phyloP scores from a whole-genome alignment of 768 basidiomycete genomes.

The Leucosporidium creatinivorum region DNA sequence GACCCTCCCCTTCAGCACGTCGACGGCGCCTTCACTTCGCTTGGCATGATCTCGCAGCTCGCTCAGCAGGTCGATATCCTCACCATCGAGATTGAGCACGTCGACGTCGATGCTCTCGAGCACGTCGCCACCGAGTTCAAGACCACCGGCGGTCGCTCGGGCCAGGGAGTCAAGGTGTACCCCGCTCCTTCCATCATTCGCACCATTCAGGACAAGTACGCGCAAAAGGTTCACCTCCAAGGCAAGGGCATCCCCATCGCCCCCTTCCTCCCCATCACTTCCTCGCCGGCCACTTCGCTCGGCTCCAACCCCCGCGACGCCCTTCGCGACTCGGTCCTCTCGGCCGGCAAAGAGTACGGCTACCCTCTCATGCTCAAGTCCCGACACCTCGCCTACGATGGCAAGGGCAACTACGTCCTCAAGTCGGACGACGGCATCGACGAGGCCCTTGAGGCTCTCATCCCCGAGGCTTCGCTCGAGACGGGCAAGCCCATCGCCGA shows the following conservation, averaged over 20 bases:
- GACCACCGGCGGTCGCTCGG: constrained; percentile 31
- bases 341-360: constrained; percentile 51
- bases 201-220: constrained; percentile 71
- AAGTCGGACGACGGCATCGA: constrained; percentile 48
- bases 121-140: constrained; percentile 47
- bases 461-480: constrained; percentile 24
- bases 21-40: constrained; percentile 81
- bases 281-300: constrained; percentile 42
- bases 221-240: constrained; percentile 57
- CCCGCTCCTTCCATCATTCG: constrained; percentile 75
- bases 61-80: constrained; percentile 74
- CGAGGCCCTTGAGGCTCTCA: constrained; percentile 44
- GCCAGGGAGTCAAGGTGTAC: constrained; percentile 48
- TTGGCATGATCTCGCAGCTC: constrained; percentile 67
- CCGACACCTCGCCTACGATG: constrained; percentile 91
- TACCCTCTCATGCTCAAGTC: constrained; percentile 93
- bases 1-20: constrained; percentile 52
- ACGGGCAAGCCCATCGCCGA: constrained; percentile 54
- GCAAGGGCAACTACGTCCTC: constrained; percentile 81
- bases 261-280: constrained; percentile 56
- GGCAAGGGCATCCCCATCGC: constrained; percentile 52
- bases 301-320: constrained; percentile 19
- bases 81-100: constrained; percentile 96
- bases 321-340: constrained; percentile 29
- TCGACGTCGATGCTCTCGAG: constrained; percentile 67